Conservation (phyloP, 2,329 filamentous ascomycete genomes). For the Penicillium freii region DNA sequence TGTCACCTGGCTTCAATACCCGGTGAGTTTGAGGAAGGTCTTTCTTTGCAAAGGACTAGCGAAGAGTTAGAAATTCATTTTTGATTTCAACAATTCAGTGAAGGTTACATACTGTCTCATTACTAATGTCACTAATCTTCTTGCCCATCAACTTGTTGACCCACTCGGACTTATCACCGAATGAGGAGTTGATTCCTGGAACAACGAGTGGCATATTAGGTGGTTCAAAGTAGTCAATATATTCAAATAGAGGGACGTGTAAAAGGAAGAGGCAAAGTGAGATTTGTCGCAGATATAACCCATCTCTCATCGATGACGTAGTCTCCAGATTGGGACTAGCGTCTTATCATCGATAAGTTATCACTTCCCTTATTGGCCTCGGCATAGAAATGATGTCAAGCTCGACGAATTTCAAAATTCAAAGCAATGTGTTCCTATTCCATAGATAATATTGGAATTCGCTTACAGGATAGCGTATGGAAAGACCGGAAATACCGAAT, state of each 20-base stretch:
- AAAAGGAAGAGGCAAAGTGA: neutral
- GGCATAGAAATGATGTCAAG: neutral
- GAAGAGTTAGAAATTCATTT: neutral
- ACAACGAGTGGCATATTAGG: slow-evolving; percentile 49
- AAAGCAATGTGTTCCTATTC: neutral
- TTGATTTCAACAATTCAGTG: too few relatives aligned
- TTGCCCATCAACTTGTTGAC: slow-evolving; percentile 48
- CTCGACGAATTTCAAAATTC: neutral
- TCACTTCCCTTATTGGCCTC: neutral
- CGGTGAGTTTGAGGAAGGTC: slow-evolving; percentile 47
- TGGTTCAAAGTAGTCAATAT: neutral
- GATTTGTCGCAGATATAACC: neutral
- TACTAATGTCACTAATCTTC: slow-evolving; percentile 42
- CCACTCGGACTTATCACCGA: slow-evolving; percentile 43
- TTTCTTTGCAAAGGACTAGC: slow-evolving; percentile 46
- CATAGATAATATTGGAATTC: too few relatives aligned
- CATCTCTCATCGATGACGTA: slow-evolving; percentile 5
- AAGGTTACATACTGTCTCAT: slow-evolving; percentile 33
- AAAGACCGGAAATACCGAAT: neutral
- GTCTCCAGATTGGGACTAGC: neutral
- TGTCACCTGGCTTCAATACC: slow-evolving; percentile 41
- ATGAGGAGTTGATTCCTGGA: slow-evolving; percentile 40
- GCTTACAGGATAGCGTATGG: neutral
- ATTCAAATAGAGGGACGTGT: neutral
- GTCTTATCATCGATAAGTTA: neutral